A percentile compares a stretch with the other conserved stretches of the same genome.
phyloP scores from a whole-genome alignment of 805 yeast genomes.

The Wickerhamiella allomyrinae region DNA sequence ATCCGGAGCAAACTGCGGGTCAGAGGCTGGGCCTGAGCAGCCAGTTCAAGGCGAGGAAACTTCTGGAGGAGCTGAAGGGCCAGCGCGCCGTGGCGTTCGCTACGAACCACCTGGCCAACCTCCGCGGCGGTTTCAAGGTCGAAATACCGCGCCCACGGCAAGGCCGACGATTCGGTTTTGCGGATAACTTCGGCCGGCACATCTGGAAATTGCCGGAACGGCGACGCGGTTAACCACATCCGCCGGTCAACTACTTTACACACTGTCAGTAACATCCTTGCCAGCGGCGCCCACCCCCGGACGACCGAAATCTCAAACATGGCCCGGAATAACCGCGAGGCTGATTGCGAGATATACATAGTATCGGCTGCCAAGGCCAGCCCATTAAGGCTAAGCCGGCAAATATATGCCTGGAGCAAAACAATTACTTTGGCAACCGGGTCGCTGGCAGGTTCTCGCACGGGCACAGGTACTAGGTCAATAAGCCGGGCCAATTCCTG shows the following conservation, averaged over 20 bases:
- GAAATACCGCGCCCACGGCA: slow-evolving; percentile 74
- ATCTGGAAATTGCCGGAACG: slow-evolving; percentile 67
- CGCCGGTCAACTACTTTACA: slow-evolving; percentile 71
- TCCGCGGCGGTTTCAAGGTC: slow-evolving; percentile 52
- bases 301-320: slow-evolving; percentile 60
- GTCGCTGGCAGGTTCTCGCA: slow-evolving; percentile 56
- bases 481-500: slow-evolving; percentile 53
- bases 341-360: slow-evolving; percentile 86
- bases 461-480: slow-evolving; percentile 74
- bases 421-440: slow-evolving; percentile 67
- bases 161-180: slow-evolving; percentile 62
- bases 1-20: slow-evolving; percentile 54
- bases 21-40: slow-evolving; percentile 59
- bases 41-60: slow-evolving; percentile 56
- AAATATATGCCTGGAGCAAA: slow-evolving; percentile 74
- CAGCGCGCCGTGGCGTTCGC: slow-evolving; percentile 45
- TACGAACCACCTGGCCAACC: slow-evolving; percentile 66
- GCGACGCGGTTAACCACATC: slow-evolving; percentile 75
- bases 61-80: slow-evolving; percentile 43
- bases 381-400: slow-evolving; percentile 62
- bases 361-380: slow-evolving; percentile 87
- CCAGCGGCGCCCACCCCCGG: slow-evolving; percentile 55
- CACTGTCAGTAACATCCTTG: slow-evolving; percentile 43
- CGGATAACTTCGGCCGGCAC: slow-evolving; percentile 59
- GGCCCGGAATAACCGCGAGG: slow-evolving; percentile 77